These are phyloP conservation scores for Cytidiella melzeri DNA, from an alignment of 768 basidiomycete genomes.

Conservation along the genomic window DNA sequence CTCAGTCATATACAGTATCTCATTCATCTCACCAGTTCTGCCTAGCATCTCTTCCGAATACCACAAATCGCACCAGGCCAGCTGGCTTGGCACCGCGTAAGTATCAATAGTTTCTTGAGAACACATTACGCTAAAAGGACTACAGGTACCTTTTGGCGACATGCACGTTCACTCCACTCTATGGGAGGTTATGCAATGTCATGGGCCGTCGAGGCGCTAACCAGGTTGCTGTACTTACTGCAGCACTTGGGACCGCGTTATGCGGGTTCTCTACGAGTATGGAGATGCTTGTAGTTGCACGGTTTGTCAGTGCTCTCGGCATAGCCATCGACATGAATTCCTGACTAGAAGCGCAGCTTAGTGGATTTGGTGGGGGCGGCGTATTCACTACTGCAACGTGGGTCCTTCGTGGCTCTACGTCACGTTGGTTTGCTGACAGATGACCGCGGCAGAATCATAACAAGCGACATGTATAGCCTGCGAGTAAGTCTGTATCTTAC, in stretches of 20 bases:
- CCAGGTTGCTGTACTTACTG: constrained; percentile 55
- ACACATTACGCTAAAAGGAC: background rate
- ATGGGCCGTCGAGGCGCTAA: constrained; percentile 67
- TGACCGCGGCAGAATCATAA: constrained; percentile 46
- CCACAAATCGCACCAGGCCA: constrained; percentile 68
- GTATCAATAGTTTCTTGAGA: constrained; percentile 10
- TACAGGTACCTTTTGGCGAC: constrained; percentile 68
- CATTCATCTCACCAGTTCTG: constrained; percentile 42
- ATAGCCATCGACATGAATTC: background rate
- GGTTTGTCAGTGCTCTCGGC: constrained; percentile 36
- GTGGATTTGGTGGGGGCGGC: constrained; percentile 78
- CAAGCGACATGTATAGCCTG: constrained; percentile 76
- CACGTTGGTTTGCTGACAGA: background rate
- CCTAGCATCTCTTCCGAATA: constrained; percentile 79
- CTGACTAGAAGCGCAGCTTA: constrained; percentile 36
- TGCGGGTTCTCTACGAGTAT: constrained; percentile 68
- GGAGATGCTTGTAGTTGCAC: constrained; percentile 62
- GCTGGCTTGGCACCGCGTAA: constrained; percentile 80
- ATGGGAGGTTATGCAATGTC: constrained; percentile 75
- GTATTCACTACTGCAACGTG: constrained; percentile 66
- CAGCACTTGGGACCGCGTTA: constrained; percentile 53
- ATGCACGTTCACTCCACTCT: constrained; percentile 78
- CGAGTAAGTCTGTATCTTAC: constrained; percentile 39
- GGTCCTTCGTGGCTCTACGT: constrained; percentile 19
- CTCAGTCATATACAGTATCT: too few species aligned